Percentiles rank a stretch among this genome's conserved stretches.
These are phyloP conservation scores for Trichosporon sp. DNA, from an alignment of 1,284 basidiomycete genomes.

Conservation along the genomic window DNA sequence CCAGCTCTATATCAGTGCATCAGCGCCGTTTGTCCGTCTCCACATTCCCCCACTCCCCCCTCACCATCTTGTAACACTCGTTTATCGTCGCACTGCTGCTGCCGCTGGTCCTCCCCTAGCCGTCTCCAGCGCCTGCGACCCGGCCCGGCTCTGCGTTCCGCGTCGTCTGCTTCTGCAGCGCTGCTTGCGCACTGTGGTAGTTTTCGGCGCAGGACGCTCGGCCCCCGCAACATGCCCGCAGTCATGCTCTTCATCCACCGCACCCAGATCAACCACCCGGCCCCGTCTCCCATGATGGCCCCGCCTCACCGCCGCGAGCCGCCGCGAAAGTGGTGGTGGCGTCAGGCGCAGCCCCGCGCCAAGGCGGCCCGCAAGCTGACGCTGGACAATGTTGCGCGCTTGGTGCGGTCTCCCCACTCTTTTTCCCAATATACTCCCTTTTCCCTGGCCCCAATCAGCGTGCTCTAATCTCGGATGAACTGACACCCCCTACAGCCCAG, in stretches of 20 bases:
- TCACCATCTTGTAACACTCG: not conserved
- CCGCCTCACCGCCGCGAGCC: not conserved
- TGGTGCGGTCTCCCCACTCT: not conserved
- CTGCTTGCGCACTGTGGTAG: too few relatives aligned
- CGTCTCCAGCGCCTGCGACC: not conserved
- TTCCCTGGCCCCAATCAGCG: not conserved
- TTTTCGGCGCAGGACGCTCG: not conserved
- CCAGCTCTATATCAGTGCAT: not conserved
- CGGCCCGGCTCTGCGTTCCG: too few relatives aligned
- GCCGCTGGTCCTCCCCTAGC: not conserved
- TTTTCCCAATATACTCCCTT: not conserved
- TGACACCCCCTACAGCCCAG: not conserved
- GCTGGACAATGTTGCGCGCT: not conserved
- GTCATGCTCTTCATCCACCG: not conserved
- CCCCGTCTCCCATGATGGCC: too few relatives aligned
- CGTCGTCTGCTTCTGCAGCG: too few relatives aligned
- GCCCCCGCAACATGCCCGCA: not conserved
- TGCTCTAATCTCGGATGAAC: not conserved
- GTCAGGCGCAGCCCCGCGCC: not conserved
- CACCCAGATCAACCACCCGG: not conserved
- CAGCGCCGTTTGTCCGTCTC: not conserved
- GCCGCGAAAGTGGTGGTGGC: not conserved
- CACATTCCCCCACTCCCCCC: not conserved
- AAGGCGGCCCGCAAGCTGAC: not conserved
- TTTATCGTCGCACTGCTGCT: not conserved